phyloP scores from a whole-genome alignment of 2,329 filamentous ascomycete genomes.

The Sporothrix mexicana region DNA sequence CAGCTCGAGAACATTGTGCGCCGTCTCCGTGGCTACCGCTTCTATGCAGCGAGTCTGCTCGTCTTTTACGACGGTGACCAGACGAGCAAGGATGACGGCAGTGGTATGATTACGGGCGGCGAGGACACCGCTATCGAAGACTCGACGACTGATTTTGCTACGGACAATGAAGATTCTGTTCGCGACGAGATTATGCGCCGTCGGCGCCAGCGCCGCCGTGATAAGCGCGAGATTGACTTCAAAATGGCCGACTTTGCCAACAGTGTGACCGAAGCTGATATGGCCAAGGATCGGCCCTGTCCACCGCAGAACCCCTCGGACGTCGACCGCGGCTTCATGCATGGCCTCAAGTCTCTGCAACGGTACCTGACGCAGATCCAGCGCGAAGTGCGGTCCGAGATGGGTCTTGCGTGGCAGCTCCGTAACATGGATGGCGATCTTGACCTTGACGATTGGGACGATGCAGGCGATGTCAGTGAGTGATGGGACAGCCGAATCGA shows the following conservation, averaged over 20 bases:
- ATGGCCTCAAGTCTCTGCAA: slow-evolving; percentile 77
- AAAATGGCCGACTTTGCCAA: slow-evolving; percentile 99
- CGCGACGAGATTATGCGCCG: slow-evolving; percentile 33
- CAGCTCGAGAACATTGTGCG: slow-evolving; percentile 83
- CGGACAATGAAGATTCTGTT: slow-evolving; percentile 59
- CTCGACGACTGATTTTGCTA: slow-evolving; percentile 64
- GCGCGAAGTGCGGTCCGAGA: slow-evolving; percentile 68
- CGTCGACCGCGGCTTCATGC: slow-evolving; percentile 86
- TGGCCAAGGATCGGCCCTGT: slow-evolving; percentile 67
- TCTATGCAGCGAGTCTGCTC: slow-evolving; percentile 92
- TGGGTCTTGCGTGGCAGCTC: slow-evolving; percentile 49
- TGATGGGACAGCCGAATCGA: slow-evolving; percentile 33
- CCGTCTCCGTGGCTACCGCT: slow-evolving; percentile 81
- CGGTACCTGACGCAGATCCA: slow-evolving; percentile 89
- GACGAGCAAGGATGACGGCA: slow-evolving; percentile 46
- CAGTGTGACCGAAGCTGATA: slow-evolving; percentile 87
- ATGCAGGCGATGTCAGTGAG: slow-evolving; percentile 45
- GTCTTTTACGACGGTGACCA: slow-evolving; percentile 95
- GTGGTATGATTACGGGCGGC: slow-evolving; percentile 50
- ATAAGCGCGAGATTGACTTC: slow-evolving; percentile 75
- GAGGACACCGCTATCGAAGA: slow-evolving; percentile 61
- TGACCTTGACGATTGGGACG: slow-evolving; percentile 38
- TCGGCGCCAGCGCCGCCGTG: slow-evolving; percentile 42
- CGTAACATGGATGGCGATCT: slow-evolving; percentile 31
- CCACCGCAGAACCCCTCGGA: slow-evolving; percentile 81